Conservation (phyloP, 2,329 filamentous ascomycete species). For the Aspergillus niger region DNA sequence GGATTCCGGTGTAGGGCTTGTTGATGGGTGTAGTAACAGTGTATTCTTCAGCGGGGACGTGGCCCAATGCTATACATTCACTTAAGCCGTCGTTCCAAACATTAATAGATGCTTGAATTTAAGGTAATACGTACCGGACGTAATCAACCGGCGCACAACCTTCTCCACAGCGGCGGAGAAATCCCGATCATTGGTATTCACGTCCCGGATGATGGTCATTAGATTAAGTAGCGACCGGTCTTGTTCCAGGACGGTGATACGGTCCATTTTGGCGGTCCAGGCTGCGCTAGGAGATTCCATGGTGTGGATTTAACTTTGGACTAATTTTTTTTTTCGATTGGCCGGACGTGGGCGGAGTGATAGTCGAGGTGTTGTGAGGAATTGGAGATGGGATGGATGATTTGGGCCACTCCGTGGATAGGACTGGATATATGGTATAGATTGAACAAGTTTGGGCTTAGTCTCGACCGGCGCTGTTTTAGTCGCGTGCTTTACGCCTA, state of each 20-base stretch:
- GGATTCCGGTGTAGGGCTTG: slow-evolving; percentile 17
- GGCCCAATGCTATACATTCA: slow-evolving; percentile 18
- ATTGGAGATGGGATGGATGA: background rate
- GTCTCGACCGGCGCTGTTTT: background rate
- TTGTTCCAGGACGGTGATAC: slow-evolving; percentile 16
- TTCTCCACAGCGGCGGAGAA: slow-evolving; percentile 17
- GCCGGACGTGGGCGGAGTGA: background rate
- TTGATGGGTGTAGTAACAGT: slow-evolving; percentile 18
- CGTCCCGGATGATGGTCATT: slow-evolving; percentile 23
- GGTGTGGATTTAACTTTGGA: background rate
- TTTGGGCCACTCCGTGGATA: background rate
- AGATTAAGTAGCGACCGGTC: slow-evolving; percentile 14
- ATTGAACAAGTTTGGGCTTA: background rate
- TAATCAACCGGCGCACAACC: slow-evolving; percentile 14
- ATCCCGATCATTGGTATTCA: slow-evolving; percentile 10
- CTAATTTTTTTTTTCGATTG: background rate
- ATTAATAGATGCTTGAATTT: background rate
- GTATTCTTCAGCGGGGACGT: slow-evolving; percentile 17
- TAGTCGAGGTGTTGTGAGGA: background rate
- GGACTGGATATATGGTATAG: background rate
- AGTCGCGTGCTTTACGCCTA: background rate
- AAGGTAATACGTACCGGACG: slow-evolving; percentile 9
- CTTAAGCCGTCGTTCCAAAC: background rate
- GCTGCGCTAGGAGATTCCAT: slow-evolving; percentile 1
- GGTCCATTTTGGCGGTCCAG: background rate